Percentiles rank a stretch among this genome's conserved stretches.
Conservation (phyloP, 441 rosid species). For the Gossypium gossypioides region DNA sequence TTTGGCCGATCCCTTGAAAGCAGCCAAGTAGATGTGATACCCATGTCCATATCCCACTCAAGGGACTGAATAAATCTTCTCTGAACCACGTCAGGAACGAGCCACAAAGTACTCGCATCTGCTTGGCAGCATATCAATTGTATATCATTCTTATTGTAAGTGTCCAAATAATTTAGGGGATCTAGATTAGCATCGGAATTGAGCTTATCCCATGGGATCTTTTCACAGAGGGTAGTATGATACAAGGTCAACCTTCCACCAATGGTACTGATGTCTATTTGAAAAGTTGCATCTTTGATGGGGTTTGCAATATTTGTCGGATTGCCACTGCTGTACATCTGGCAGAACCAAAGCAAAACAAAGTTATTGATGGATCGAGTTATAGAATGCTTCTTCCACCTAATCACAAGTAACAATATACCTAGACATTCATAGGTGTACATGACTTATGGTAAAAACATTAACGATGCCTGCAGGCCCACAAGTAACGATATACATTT, state of each 20-base stretch:
- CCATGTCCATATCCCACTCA: conserved; percentile 69
- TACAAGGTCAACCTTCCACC: conserved; percentile 86
- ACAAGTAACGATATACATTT: neutral
- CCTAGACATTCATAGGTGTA: neutral
- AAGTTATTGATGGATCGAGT: neutral
- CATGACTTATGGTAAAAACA: neutral
- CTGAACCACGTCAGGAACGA: conserved; percentile 80
- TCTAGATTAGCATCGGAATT: conserved; percentile 50
- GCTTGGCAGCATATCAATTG: conserved; percentile 96
- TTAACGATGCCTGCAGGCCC: neutral
- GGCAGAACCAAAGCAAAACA: conserved; percentile 19
- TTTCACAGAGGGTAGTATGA: conserved; percentile 90
- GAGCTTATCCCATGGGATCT: conserved; percentile 59
- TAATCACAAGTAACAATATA: neutral
- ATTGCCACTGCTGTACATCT: conserved; percentile 99
- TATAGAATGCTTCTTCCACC: neutral
- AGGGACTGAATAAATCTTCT: conserved; percentile 66
- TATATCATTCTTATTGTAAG: conserved; percentile 73
- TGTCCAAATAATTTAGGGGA: conserved; percentile 62
- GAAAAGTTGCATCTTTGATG: conserved; percentile 85
- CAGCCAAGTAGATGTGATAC: conserved; percentile 66
- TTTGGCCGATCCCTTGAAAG: conserved; percentile 86
- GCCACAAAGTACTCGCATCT: conserved; percentile 83
- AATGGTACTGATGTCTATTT: conserved; percentile 67
- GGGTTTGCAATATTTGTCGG: conserved; percentile 98